Evolutionary conservation across 179 eudicot species (phyloP).

Genomic region (Vitellaria paradoxa): DNA sequence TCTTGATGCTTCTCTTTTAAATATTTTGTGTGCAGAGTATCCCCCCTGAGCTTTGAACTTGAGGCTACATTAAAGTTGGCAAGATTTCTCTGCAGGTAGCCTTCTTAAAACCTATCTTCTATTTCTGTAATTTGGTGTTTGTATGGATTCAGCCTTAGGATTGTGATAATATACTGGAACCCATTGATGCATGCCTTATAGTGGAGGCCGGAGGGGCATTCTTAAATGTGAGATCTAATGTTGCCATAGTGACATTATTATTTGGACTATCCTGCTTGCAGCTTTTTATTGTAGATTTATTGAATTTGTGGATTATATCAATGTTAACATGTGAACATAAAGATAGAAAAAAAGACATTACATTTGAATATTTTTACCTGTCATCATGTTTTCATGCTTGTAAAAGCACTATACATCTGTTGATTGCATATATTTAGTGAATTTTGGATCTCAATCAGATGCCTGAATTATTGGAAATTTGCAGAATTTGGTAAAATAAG

Average conservation of each 20-base stretch:
- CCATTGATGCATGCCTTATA: neutral
- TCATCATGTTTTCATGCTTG: neutral
- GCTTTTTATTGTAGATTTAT: neutral
- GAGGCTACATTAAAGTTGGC: conserved; percentile 97
- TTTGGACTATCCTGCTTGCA: neutral
- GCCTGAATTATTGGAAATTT: neutral
- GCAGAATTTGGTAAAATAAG: neutral
- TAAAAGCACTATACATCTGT: neutral
- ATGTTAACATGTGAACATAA: neutral
- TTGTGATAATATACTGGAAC: neutral
- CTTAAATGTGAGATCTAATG: neutral
- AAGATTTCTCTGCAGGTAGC: conserved; percentile 91
- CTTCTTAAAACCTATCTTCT: conserved; percentile 4
- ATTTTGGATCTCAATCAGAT: neutral
- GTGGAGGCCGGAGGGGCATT: neutral
- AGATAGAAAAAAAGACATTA: neutral
- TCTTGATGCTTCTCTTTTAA: conserved; percentile 1
- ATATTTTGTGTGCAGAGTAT: conserved; percentile 61
- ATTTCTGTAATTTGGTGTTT: neutral
- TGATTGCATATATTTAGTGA: neutral
- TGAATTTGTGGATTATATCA: neutral
- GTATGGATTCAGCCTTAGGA: neutral
- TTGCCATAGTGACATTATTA: neutral
- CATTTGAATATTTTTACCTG: neutral
- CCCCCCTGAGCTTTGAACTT: conserved; percentile 98